Base-by-base conservation (phyloP, 2,329 filamentous ascomycete species). In the Lasiodiplodia sp. region DNA sequence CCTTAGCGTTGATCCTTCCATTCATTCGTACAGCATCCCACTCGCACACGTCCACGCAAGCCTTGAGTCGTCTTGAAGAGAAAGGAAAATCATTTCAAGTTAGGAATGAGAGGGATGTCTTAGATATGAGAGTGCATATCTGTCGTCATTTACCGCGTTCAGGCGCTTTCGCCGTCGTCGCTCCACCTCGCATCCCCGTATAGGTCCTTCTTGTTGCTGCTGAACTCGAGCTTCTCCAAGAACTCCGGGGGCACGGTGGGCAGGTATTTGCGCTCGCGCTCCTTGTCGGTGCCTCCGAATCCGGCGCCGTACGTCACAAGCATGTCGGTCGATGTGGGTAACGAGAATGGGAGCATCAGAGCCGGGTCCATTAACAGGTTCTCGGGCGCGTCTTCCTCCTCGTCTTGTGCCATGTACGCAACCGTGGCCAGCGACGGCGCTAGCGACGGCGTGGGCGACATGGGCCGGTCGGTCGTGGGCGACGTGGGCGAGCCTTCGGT, bases 311-410 rank as follows among this genome's bases (percentile, higher is more conserved):
- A 99, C 72, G 91, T 95, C 58, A 99, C 89, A 58, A 98, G 86
- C 96, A 99, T 99, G 79, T 99, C 96, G 31, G 94, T 98, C 68
- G 93, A 96, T 1, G 95, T 97, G 1, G 96, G 96, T 34, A 99
- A 84, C n/a, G 92, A 91, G 78, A 99, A 99, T 0, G 96, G 96
- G 31, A 99, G 86, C 87, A 97, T 97, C 69, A 97, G 84, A 2
- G 94, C 92, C 3, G 95, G 93, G 75, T 98, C 94, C 66, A 98
- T 82, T 53, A 97, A 88, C 44, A 97, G 85, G 69, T 92, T 87
- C 72, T 92, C 88, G 0, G 91, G 91, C 16, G 89, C 84, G 70
- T 92, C 90, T 55, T 91, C 89, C 21, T 91, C 88, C 11, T 91
- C 88, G 18, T 90, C 77, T 74, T 25, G 37, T 40, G 8, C 56